Evolutionary conservation across 2,329 filamentous ascomycete genomes (phyloP).

Genomic region (Bipolaris gigantea): DNA sequence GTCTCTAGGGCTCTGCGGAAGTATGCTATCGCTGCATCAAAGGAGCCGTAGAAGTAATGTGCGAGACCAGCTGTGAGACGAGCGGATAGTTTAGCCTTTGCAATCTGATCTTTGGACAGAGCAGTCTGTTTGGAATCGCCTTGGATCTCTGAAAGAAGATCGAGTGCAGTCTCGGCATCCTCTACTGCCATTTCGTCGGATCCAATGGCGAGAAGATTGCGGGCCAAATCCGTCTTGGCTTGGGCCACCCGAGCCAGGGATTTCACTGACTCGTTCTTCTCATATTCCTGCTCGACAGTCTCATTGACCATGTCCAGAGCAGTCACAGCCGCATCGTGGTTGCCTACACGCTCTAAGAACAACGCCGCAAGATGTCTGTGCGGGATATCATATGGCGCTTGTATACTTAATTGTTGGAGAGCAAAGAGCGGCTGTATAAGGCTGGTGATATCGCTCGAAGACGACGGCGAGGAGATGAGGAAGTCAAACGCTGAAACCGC

Average conservation of each 20-base stretch:
- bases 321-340: conserved; percentile 64
- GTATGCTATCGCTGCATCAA: conserved; percentile 71
- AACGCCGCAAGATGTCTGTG: conserved; percentile 78
- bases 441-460: conserved; percentile 56
- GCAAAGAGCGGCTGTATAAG: conserved; percentile 88
- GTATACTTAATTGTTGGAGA: conserved; percentile 74
- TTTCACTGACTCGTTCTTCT: conserved; percentile 74
- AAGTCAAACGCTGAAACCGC: conserved; percentile 81
- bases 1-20: conserved; percentile 81
- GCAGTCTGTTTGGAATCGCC: conserved; percentile 48
- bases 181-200: conserved; percentile 71
- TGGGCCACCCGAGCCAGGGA: conserved; percentile 77
- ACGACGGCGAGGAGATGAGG: conserved; percentile 61
- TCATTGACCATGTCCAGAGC: conserved; percentile 69
- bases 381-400: conserved; percentile 70
- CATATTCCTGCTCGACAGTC: conserved; percentile 77
- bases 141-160: conserved; percentile 73
- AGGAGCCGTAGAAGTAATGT: conserved; percentile 69
- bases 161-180: conserved; percentile 77
- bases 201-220: conserved; percentile 73
- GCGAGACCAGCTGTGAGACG: conserved; percentile 85
- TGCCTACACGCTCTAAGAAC: conserved; percentile 77
- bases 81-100: conserved; percentile 76
- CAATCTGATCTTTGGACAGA: conserved; percentile 65
- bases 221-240: conserved; percentile 82